phyloP scores from a whole-genome alignment of 1,284 basidiomycete genomes.

The Ganoderma resinaceum region DNA sequence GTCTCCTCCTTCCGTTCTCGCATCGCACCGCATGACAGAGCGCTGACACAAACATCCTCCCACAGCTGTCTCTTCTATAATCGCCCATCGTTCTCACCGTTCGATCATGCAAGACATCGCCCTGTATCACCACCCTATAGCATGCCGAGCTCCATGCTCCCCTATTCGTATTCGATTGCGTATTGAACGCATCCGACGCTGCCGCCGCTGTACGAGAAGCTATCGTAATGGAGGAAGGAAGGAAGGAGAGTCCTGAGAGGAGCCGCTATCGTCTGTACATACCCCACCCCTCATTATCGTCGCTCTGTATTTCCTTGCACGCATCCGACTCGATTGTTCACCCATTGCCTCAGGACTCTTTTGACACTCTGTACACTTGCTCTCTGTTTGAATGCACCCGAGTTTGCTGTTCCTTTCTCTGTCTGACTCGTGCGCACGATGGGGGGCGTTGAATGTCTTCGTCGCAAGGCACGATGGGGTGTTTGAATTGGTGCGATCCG shows the following conservation, averaged over 20 bases:
- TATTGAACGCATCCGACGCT: constrained; percentile 10
- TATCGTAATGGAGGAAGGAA: constrained; percentile 31
- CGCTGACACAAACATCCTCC: constrained; percentile 26
- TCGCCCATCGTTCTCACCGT: constrained; percentile 34
- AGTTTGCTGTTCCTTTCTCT: not conserved
- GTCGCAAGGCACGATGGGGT: not conserved
- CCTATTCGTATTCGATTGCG: constrained; percentile 32
- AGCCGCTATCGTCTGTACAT: constrained; percentile 30
- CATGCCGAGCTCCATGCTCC: constrained; percentile 30
- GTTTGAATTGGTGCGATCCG: not conserved
- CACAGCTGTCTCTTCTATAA: constrained; percentile 33
- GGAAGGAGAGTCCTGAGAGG: constrained; percentile 15
- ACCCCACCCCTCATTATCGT: constrained; percentile 24
- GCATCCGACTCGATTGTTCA: constrained; percentile 1
- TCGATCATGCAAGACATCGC: constrained; percentile 29
- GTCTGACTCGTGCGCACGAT: not conserved
- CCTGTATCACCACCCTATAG: constrained; percentile 40
- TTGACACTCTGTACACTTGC: constrained; percentile 20
- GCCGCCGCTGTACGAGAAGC: constrained; percentile 33
- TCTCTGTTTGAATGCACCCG: constrained; percentile 12
- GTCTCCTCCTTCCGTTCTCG: not conserved
- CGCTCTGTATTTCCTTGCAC: constrained; percentile 18
- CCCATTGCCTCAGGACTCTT: not conserved
- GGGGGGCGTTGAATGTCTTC: not conserved
- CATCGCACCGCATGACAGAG: constrained; percentile 14